phyloP scores from a whole-genome alignment of 2,329 filamentous ascomycete species.

The Fonsecaea pedrosoi region DNA sequence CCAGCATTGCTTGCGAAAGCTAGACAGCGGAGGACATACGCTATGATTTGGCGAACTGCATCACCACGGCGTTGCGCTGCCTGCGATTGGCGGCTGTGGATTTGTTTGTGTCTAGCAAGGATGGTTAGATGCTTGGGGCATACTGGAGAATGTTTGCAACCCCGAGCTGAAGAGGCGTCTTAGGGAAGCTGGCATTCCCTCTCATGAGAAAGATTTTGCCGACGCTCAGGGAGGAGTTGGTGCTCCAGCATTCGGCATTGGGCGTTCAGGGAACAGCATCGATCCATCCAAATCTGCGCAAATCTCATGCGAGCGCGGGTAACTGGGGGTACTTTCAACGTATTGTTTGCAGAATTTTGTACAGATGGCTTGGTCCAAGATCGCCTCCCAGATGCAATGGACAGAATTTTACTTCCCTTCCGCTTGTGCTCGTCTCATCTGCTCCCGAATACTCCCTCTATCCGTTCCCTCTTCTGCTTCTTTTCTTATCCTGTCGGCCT shows the following conservation, averaged over 20 bases:
- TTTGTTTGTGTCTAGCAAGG: constrained; percentile 1
- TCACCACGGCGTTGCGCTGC: constrained; percentile 6
- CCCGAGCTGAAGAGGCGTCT: neutral
- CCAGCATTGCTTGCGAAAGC: neutral
- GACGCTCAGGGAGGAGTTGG: neutral
- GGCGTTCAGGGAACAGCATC: neutral
- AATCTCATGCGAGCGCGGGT: neutral
- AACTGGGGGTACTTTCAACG: neutral
- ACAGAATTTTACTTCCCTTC: constrained; percentile 18
- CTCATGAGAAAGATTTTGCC: neutral
- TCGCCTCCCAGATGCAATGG: neutral
- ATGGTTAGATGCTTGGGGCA: neutral
- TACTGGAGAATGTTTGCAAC: neutral
- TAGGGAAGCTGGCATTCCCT: constrained; percentile 7
- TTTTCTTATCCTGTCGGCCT: constrained; percentile 47
- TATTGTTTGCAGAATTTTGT: constrained; percentile 9
- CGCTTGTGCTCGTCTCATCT: constrained; percentile 48
- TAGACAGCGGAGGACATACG: neutral
- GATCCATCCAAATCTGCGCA: constrained; percentile 4
- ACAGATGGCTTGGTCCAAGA: neutral
- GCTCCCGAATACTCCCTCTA: constrained; percentile 48
- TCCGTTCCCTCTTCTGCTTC: constrained; percentile 47
- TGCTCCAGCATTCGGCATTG: neutral
- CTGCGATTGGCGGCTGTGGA: constrained; percentile 3
- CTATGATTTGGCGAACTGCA: constrained; percentile 17